phyloP scores from a whole-genome alignment of 176 grass and related monocot species.

The Cocos nucifera region DNA sequence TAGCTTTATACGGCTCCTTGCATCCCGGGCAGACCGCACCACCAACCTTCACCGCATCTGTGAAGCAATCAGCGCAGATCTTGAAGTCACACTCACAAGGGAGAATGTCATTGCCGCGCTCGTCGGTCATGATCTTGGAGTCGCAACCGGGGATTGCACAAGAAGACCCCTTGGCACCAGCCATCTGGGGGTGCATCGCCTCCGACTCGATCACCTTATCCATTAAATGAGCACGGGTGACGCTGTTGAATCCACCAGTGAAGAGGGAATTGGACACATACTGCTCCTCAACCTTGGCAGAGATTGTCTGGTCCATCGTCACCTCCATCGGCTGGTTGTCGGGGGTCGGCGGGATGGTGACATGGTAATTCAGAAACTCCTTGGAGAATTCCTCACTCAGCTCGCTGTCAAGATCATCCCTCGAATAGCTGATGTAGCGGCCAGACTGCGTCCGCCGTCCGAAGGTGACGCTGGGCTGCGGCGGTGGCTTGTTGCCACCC shows the following conservation, averaged over 20 bases:
- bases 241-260: constrained; percentile 89
- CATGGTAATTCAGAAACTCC: constrained; percentile 71
- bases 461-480: constrained; percentile 54
- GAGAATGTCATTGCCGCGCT: constrained; percentile 74
- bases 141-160: constrained; percentile 76
- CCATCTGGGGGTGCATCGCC: constrained; percentile 78
- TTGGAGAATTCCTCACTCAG: constrained; percentile 39
- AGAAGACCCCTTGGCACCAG: constrained; percentile 69
- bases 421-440: constrained; percentile 72
- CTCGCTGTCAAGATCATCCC: constrained; percentile 75
- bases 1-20: constrained; percentile 80
- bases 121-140: constrained; percentile 82
- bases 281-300: constrained; percentile 81
- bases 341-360: constrained; percentile 62
- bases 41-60: constrained; percentile 66
- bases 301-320: constrained; percentile 68
- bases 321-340: constrained; percentile 86
- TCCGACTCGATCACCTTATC: constrained; percentile 87
- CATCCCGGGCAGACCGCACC: constrained; percentile 67
- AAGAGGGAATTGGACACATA: constrained; percentile 92
- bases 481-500: background rate
- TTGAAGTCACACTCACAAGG: constrained; percentile 96
- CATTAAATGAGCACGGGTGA: constrained; percentile 89
- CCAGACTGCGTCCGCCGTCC: constrained; percentile 64
- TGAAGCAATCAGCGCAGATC: constrained; percentile 86